Percentiles rank a stretch among this genome's conserved stretches.
Conservation (phyloP, 208 protist genomes). For the Vickermania spadyakhi region DNA sequence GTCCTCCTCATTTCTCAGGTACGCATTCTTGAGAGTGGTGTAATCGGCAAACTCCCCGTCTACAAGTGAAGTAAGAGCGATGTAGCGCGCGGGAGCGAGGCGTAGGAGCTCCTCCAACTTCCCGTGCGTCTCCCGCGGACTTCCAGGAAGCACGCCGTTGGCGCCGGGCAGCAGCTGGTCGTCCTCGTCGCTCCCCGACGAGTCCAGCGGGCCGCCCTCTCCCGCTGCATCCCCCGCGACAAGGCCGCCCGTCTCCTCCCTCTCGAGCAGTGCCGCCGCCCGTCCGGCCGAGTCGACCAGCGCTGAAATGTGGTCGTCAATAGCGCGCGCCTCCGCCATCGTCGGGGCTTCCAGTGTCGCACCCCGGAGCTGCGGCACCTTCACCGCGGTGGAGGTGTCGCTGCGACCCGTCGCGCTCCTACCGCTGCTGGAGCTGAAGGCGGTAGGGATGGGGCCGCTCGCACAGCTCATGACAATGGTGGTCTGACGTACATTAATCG, state of each 20-base stretch:
- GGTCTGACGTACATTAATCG: slow-evolving; percentile 14
- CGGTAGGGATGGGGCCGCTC: neutral
- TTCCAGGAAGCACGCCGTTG: slow-evolving; percentile 1
- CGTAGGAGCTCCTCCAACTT: slow-evolving; percentile 4
- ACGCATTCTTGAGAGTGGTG: slow-evolving; percentile 68
- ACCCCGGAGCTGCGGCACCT: neutral
- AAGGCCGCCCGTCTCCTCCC: slow-evolving; percentile 31
- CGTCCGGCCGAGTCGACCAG: slow-evolving; percentile 41
- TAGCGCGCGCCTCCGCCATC: neutral
- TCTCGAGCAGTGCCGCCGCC: slow-evolving; percentile 29
- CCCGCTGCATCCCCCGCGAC: slow-evolving; percentile 7
- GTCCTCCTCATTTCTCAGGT: slow-evolving; percentile 74
- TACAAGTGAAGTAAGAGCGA: slow-evolving; percentile 76
- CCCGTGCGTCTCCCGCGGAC: neutral
- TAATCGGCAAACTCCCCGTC: slow-evolving; percentile 88
- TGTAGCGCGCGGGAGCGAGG: slow-evolving; percentile 62
- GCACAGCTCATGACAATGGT: neutral
- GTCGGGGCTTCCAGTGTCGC: neutral
- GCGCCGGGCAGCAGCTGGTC: slow-evolving; percentile 9
- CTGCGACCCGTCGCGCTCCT: neutral
- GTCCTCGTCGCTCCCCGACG: slow-evolving; percentile 12
- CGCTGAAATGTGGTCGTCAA: neutral
- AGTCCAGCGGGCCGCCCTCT: neutral
- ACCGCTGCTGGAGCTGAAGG: no score
- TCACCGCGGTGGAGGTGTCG: neutral